Evolutionary conservation across 176 grass and related monocot genomes (phyloP), one percentile per base, ranked within the genome.

Genomic region (Zea luxurians): DNA sequence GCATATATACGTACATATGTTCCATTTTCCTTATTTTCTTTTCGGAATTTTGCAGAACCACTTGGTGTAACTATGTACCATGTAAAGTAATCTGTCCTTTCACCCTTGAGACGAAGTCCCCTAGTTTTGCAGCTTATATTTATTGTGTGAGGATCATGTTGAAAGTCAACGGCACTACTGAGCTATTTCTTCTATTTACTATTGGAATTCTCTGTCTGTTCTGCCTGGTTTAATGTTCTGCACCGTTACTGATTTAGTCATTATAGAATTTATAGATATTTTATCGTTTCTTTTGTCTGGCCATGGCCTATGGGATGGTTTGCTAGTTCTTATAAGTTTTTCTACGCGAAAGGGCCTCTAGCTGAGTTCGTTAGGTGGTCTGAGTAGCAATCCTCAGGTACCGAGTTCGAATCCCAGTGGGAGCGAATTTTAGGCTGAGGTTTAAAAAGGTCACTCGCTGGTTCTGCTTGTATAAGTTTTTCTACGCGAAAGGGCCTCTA

Each of bases 301-400:
- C 43, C 5, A 49, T 83, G 59, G 37, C 10, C 43, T 3, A 49
- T 83, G 59, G 37, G 13, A 46, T 83, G 36, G 1, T 62, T 42
- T 76, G n/a, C 64, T 81, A 63, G 48, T n/a, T 64, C 72, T 75
- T 43, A 46, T 74, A 38, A 70, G 20, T 64, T 74, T 7, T 27
- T 27, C 27, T 27, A 27, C 27, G 27, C 27, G 27, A 27, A 27
- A 27, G 27, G 27, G 27, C 27, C 27, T 27, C 27, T 27, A 27
- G 27, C 27, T 27, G 27, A 27, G 27, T 27, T 27, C 27, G 27
- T 27, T 27, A 27, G 27, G 27, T 27, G 27, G 27, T 27, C 27
- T 27, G 27, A 27, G 27, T 27, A 27, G 27, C 27, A 27, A 27
- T 27, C 27, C 27, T 27, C 27, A 27, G 27, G 27, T 27, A 0